phyloP scores from a whole-genome alignment of 257 asterid species.

The Solanum chmielewskii region DNA sequence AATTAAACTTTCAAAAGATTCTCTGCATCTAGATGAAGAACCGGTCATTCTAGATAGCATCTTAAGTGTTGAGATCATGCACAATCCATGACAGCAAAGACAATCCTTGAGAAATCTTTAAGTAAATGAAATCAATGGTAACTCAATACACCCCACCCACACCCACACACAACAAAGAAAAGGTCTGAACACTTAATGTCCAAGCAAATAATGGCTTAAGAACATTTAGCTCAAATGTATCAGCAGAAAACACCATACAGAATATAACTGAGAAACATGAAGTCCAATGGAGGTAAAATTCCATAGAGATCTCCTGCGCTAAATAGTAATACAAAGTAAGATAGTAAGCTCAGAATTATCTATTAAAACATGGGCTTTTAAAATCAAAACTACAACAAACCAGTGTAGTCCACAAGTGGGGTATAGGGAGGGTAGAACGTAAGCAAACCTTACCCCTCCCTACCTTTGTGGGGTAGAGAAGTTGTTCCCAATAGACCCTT shows the following conservation, averaged over 20 bases:
- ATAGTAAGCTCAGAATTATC: not conserved
- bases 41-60: not conserved
- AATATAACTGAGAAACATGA: not conserved
- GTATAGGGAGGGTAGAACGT: not conserved
- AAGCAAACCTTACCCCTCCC: not conserved
- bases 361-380: not conserved
- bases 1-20: not conserved
- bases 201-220: not conserved
- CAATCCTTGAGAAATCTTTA: not conserved
- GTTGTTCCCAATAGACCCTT: not conserved
- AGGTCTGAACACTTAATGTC: not conserved
- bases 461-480: not conserved
- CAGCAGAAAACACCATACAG: not conserved
- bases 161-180: not conserved
- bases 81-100: not conserved
- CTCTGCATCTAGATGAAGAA: not conserved
- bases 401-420: not conserved
- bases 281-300: not conserved
- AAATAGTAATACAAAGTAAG: not conserved
- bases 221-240: not conserved
- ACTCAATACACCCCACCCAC: not conserved
- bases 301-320: not conserved
- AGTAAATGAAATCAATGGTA: not conserved
- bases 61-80: not conserved
- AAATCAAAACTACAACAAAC: not conserved